phyloP scores from a whole-genome alignment of 2,329 filamentous ascomycete species.

The Curvularia lunata region DNA sequence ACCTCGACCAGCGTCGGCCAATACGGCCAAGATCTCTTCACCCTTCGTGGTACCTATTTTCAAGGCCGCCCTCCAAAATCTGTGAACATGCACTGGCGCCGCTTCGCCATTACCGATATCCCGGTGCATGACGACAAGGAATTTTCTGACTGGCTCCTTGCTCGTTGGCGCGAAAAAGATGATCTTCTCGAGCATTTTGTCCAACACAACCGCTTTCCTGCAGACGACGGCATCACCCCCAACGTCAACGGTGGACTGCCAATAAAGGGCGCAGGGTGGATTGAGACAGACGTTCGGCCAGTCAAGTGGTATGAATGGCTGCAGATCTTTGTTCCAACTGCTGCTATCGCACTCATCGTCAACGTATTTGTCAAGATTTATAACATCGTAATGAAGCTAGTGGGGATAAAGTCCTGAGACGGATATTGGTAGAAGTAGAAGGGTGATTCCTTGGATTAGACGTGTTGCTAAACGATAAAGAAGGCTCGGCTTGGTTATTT shows the following conservation, averaged over 20 bases:
- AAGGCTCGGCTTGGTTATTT: background rate
- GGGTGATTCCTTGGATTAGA: background rate
- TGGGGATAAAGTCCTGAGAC: conserved; percentile 15
- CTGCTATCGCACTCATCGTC: conserved; percentile 46
- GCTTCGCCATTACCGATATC: conserved; percentile 79
- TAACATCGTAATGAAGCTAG: conserved; percentile 28
- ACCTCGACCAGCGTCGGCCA: conserved; percentile 52
- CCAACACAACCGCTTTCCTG: conserved; percentile 79
- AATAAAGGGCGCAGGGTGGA: conserved; percentile 50
- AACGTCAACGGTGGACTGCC: conserved; percentile 26
- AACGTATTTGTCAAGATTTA: conserved; percentile 38
- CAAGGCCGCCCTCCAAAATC: conserved; percentile 89
- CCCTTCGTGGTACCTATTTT: conserved; percentile 83
- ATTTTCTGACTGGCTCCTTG: conserved; percentile 82
- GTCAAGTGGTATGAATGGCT: conserved; percentile 50
- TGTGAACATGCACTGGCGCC: conserved; percentile 95
- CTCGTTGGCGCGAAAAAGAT: conserved; percentile 92
- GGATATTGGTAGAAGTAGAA: background rate
- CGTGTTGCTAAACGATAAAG: background rate
- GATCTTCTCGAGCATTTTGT: conserved; percentile 79
- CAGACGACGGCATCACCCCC: conserved; percentile 54
- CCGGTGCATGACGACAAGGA: conserved; percentile 73
- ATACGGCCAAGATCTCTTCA: conserved; percentile 88
- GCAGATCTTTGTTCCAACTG: conserved; percentile 52
- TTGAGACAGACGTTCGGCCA: conserved; percentile 56